A percentile compares a stretch with the other conserved stretches of the same genome.
phyloP scores from a whole-genome alignment of 2,329 filamentous ascomycete species.

The Lecanicillium sp. region DNA sequence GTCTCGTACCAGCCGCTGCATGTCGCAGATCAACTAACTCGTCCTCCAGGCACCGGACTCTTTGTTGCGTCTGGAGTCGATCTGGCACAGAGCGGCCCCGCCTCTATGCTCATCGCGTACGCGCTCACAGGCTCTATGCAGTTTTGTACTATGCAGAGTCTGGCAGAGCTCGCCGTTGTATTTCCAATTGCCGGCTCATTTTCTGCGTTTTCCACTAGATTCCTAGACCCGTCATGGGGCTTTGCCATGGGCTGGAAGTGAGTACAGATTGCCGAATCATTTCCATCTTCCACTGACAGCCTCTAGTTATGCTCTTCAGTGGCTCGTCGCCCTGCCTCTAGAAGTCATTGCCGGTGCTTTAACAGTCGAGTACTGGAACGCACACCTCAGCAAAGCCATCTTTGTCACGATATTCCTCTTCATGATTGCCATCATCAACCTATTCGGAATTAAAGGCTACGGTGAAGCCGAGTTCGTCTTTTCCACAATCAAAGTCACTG shows the following conservation, averaged over 20 bases:
- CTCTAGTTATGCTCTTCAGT: conserved; percentile 30
- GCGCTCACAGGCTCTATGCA: conserved; percentile 11
- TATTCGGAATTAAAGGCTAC: conserved; percentile 45
- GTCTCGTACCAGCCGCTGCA: too few species aligned
- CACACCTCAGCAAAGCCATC: conserved; percentile 36
- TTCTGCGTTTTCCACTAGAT: conserved; percentile 52
- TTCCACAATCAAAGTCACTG: conserved; percentile 45
- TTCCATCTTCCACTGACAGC: background rate
- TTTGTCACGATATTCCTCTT: conserved; percentile 48
- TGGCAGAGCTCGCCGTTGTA: conserved; percentile 53
- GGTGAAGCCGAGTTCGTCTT: conserved; percentile 49
- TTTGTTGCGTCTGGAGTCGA: conserved; percentile 12
- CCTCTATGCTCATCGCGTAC: conserved; percentile 10
- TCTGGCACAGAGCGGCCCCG: conserved; percentile 11
- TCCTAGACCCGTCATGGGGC: conserved; percentile 54
- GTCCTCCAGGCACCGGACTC: background rate
- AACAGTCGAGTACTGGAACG: conserved; percentile 46
- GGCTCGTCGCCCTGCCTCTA: conserved; percentile 41
- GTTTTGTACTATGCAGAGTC: conserved; percentile 19
- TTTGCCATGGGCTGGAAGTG: conserved; percentile 49
- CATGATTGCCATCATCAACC: conserved; percentile 40
- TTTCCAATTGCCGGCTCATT: conserved; percentile 55
- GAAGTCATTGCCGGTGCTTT: conserved; percentile 44
- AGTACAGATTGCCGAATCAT: conserved; percentile 18
- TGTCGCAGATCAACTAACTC: background rate